These are phyloP conservation scores for Aspergillus nanangensis DNA, from an alignment of 495 filamentous ascomycete genomes.

Conservation along the genomic window DNA sequence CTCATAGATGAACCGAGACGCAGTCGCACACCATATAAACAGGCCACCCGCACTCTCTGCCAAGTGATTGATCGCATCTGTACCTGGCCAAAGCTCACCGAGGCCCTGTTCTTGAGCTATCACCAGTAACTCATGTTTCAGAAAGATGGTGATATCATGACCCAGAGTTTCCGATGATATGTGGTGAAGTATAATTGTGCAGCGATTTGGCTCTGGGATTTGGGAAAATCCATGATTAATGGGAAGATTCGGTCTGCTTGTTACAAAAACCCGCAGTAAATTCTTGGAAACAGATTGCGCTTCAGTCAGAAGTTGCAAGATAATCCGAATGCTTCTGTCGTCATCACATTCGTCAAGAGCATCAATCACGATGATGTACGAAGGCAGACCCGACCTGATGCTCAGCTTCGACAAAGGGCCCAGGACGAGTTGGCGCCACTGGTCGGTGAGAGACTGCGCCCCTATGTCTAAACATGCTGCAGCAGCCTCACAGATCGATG, in stretches of 20 bases:
- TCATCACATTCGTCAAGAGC: slow-evolving; percentile 45
- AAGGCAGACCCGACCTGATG: too few species aligned
- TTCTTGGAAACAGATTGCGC: slow-evolving; percentile 2
- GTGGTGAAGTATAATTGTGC: neutral
- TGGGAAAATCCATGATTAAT: slow-evolving; percentile 26
- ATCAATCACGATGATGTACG: slow-evolving; percentile 37
- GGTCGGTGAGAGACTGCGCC: slow-evolving; percentile 29
- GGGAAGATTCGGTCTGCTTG: slow-evolving; percentile 41
- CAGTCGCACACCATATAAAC: neutral
- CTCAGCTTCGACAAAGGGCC: slow-evolving; percentile 20
- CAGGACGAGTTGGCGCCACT: slow-evolving; percentile 44
- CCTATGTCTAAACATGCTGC: slow-evolving; percentile 23
- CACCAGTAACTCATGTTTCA: neutral
- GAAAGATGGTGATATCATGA: slow-evolving; percentile 1
- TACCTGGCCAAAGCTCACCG: slow-evolving; percentile 1
- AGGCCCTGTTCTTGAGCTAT: neutral
- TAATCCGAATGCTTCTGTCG: slow-evolving; percentile 28
- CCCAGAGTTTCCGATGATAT: neutral
- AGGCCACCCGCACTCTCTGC: slow-evolving; percentile 7
- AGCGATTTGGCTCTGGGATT: neutral
- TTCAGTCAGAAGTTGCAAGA: slow-evolving; percentile 32
- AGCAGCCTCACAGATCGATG: slow-evolving; percentile 32
- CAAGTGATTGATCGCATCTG: slow-evolving; percentile 15
- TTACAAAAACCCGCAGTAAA: slow-evolving; percentile 20
- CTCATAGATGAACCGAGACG: neutral